Conservation (phyloP, 2,329 filamentous ascomycete genomes). For the Didymellaceae sp. region DNA sequence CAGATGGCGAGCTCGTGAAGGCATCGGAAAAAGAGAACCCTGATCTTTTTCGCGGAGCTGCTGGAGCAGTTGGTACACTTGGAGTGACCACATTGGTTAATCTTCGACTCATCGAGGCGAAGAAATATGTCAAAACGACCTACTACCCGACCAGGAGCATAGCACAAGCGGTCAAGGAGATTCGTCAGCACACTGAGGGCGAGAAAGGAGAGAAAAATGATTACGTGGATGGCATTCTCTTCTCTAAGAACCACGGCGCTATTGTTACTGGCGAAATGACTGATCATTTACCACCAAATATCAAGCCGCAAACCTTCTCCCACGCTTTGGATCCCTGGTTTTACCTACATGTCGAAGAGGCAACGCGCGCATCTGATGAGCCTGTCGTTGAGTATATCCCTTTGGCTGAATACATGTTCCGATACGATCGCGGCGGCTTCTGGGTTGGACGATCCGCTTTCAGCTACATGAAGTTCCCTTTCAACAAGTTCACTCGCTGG, state of each 20-base stretch:
- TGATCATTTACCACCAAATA: conserved; percentile 39
- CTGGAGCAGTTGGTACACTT: conserved; percentile 70
- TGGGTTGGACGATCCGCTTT: conserved; percentile 71
- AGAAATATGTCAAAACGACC: conserved; percentile 57
- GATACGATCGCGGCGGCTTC: conserved; percentile 73
- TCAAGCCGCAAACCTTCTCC: conserved; percentile 49
- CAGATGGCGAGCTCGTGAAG: conserved; percentile 62
- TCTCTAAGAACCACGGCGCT: conserved; percentile 51
- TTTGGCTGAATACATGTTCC: conserved; percentile 71
- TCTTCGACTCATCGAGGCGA: conserved; percentile 55
- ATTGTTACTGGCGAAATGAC: conserved; percentile 55
- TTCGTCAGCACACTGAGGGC: conserved; percentile 48
- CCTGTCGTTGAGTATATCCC: conserved; percentile 63
- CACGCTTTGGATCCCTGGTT: conserved; percentile 58
- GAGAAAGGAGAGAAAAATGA: conserved; percentile 47
- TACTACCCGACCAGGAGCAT: conserved; percentile 55
- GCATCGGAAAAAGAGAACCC: conserved; percentile 62
- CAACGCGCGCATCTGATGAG: conserved; percentile 39
- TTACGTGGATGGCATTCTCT: conserved; percentile 60
- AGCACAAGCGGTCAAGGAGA: conserved; percentile 51
- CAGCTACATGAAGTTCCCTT: conserved; percentile 68
- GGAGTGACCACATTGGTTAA: conserved; percentile 68
- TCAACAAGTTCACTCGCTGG: conserved; percentile 68
- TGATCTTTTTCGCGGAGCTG: conserved; percentile 70
- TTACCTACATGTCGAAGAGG: conserved; percentile 56